Percentiles rank a stretch among this genome's conserved stretches.
phyloP scores from a whole-genome alignment of 2,329 filamentous ascomycete genomes.

The Ophiostoma perfectum region DNA sequence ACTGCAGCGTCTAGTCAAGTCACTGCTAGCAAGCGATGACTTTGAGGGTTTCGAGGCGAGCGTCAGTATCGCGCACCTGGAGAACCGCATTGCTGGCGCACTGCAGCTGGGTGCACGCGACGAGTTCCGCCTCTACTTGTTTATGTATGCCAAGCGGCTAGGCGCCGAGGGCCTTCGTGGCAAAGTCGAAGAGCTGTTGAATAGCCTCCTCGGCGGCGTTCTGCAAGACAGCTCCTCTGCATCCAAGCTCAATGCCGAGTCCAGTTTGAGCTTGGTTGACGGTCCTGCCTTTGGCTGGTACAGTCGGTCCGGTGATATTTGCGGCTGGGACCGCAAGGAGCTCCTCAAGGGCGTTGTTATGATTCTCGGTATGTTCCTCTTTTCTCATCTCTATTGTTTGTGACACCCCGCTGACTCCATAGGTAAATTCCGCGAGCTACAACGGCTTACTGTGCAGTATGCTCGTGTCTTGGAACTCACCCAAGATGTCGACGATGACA shows the following conservation, averaged over 20 bases:
- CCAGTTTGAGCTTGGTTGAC: not conserved
- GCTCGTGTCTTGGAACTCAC: conserved; percentile 70
- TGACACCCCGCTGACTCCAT: conserved; percentile 31
- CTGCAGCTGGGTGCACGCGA: conserved; percentile 78
- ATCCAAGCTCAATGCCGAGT: not conserved
- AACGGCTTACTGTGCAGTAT: conserved; percentile 91
- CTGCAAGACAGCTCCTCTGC: conserved; percentile 46
- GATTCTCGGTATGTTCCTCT: conserved; percentile 69
- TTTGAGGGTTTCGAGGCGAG: conserved; percentile 88
- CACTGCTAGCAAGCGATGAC: conserved; percentile 78
- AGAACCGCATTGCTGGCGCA: conserved; percentile 88
- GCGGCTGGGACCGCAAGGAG: conserved; percentile 85
- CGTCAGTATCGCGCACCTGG: conserved; percentile 88
- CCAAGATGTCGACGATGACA: conserved; percentile 42
- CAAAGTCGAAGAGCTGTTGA: conserved; percentile 90
- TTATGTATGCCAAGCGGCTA: conserved; percentile 95
- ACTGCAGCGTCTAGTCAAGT: conserved; percentile 85
- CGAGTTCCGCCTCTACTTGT: conserved; percentile 90
- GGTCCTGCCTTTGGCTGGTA: conserved; percentile 54
- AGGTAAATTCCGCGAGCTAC: conserved; percentile 94
- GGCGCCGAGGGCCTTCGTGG: conserved; percentile 79
- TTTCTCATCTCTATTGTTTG: conserved; percentile 1
- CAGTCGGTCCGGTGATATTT: conserved; percentile 64
- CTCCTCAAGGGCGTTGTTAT: conserved; percentile 85
- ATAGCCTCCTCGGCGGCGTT: conserved; percentile 70